Conservation (phyloP, 148 eudicot genomes). For the Fagopyrum tataricum region DNA sequence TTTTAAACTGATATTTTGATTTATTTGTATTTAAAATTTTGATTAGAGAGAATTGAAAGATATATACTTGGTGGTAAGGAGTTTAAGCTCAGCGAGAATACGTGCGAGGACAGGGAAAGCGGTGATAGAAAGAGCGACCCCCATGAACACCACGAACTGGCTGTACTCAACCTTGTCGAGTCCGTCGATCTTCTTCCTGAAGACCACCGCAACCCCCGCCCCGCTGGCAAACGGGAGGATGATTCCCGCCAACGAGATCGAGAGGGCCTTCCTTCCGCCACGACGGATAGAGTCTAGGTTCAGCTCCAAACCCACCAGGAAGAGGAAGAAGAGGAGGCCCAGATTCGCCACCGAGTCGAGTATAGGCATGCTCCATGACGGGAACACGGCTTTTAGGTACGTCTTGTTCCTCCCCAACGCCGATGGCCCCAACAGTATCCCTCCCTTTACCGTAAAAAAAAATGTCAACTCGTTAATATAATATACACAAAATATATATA, state of each 20-base stretch:
- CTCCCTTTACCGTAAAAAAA: constrained; percentile 18
- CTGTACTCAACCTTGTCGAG: constrained; percentile 20
- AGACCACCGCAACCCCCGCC: constrained; percentile 26
- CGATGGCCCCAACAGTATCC: constrained; percentile 39
- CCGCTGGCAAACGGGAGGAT: constrained; percentile 35
- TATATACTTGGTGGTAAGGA: constrained; percentile 30
- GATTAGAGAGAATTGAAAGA: background rate
- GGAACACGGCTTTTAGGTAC: constrained; percentile 24
- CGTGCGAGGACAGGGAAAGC: constrained; percentile 51
- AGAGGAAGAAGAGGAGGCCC: constrained; percentile 38
- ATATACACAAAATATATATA: background rate
- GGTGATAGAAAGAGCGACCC: constrained; percentile 43
- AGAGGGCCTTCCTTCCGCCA: constrained; percentile 29
- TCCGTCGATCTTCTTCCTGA: constrained; percentile 19
- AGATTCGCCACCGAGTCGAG: constrained; percentile 35
- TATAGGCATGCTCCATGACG: constrained; percentile 26
- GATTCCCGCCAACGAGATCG: constrained; percentile 37
- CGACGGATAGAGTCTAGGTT: constrained; percentile 30
- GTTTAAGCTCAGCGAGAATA: constrained; percentile 46
- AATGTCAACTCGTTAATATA: background rate
- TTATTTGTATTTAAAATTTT: too few relatives aligned
- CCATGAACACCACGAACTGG: constrained; percentile 41
- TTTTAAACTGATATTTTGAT: too few relatives aligned
- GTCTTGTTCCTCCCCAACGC: constrained; percentile 28
- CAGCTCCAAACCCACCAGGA: constrained; percentile 35